Evolutionary conservation across 805 yeast species (phyloP), one percentile per base, ranked within the genome.

Genomic region (Wickerhamomyces mucosus): DNA sequence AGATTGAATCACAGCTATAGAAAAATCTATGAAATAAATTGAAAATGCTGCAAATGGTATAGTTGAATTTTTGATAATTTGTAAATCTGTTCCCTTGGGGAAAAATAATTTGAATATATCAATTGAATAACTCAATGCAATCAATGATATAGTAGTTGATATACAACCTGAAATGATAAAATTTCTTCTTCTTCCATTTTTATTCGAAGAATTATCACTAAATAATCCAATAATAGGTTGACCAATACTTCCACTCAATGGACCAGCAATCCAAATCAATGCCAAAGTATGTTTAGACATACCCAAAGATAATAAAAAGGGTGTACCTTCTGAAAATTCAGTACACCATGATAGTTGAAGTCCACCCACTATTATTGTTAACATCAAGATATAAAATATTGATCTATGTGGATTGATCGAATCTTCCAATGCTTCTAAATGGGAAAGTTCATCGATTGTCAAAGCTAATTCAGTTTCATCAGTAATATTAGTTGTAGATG

Each of bases 261-360:
- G 82, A 3, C 82, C 80, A 1, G 80, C 79, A 15, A 75, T 62
- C 83, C 82, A 75, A 4, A 75, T 66, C 28, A 75, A 53, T 6
- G 78, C 73, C 41, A 75, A 50, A 1, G 63, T 43, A 15, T 69
- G 64, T 42, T 72, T 74, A 3, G 79, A 67, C 29, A 75, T 56
- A 5, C 82, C 82, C n/a, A 75, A 52, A 0, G 77, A 70, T n/a
- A 74, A 51, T 12, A 75, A 47, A 41, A 66, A 74, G 1, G 80
- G 77, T 4, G 76, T 73, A 4, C 78, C 78, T 39, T 73, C 75
- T 5, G 76, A 65, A 43, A 75, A 75, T 49, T 75, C 81, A 2
- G 76, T 64, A 4, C 75, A 69, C 81, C 82, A 75, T 0, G 80
- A 72, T 32, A 75, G 52, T 45, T 75, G 81, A 15, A 74, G 53